Evolutionary conservation across 2,329 filamentous ascomycete genomes (phyloP).

Genomic region (Elsinoe arachidis): DNA sequence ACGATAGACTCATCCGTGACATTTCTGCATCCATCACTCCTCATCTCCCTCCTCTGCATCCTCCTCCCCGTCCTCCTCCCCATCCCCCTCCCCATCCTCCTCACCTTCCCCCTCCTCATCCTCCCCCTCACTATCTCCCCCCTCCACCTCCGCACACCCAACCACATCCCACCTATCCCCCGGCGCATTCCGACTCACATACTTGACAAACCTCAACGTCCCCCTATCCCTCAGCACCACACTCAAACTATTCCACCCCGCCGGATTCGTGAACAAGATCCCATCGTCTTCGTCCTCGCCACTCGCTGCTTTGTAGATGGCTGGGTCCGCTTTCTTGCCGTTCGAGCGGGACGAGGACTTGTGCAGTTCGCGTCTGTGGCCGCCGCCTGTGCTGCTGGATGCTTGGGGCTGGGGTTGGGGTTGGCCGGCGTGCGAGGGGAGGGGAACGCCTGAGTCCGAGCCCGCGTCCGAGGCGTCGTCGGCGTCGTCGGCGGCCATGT

Average conservation of each 20-base stretch:
- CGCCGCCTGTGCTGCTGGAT: slow-evolving; percentile 38
- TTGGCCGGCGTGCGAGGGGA: slow-evolving; percentile 25
- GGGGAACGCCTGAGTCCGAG: slow-evolving; percentile 31
- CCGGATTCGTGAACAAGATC: slow-evolving; percentile 59
- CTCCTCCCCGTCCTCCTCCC: slow-evolving; percentile 32
- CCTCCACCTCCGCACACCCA: slow-evolving; percentile 61
- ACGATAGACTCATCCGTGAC: too few relatives aligned
- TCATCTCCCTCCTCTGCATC: not conserved
- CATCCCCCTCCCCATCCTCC: slow-evolving; percentile 34
- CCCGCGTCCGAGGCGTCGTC: slow-evolving; percentile 49
- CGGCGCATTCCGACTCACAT: slow-evolving; percentile 70
- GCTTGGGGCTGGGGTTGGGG: slow-evolving; percentile 22
- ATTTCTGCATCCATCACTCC: not conserved
- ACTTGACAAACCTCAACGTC: slow-evolving; percentile 90
- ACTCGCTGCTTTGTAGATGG: slow-evolving; percentile 66
- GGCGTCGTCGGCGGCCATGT: slow-evolving; percentile 73
- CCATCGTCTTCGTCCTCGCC: slow-evolving; percentile 64
- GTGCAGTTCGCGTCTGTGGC: slow-evolving; percentile 34
- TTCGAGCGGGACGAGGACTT: slow-evolving; percentile 16
- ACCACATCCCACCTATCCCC: slow-evolving; percentile 91
- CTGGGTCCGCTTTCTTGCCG: slow-evolving; percentile 54
- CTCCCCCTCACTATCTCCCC: slow-evolving; percentile 42
- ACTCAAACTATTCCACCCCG: slow-evolving; percentile 82
- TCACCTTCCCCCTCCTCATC: slow-evolving; percentile 26
- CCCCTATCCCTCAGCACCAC: slow-evolving; percentile 83